These are phyloP conservation scores for Pseudogymnoascus sp. DNA, from an alignment of 2,329 filamentous ascomycete species.

Conservation along the genomic window DNA sequence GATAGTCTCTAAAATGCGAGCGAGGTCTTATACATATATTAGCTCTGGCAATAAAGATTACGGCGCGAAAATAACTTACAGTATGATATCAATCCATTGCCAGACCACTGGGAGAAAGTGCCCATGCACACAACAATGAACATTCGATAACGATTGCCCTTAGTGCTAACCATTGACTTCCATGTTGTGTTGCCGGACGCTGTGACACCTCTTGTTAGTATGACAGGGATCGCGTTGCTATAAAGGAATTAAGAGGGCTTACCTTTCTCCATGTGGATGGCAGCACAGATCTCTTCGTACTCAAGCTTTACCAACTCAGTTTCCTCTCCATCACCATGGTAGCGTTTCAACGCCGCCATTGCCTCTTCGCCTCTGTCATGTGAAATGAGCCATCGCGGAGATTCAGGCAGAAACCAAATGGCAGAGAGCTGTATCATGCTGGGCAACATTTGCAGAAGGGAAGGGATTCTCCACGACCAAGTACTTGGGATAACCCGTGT, in stretches of 20 bases:
- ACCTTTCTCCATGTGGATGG: background rate
- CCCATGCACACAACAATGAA: constrained; percentile 2
- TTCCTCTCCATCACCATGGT: constrained; percentile 4
- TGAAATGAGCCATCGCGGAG: background rate
- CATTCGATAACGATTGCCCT: background rate
- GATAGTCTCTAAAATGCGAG: constrained; percentile 25
- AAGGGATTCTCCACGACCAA: constrained; percentile 37
- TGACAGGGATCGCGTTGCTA: background rate
- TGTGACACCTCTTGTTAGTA: background rate
- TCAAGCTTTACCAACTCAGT: constrained; percentile 1
- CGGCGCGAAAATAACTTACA: background rate
- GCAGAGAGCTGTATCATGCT: background rate
- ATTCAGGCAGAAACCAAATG: background rate
- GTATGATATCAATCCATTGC: background rate
- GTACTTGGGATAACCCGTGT: constrained; percentile 31
- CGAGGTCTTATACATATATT: constrained; percentile 19
- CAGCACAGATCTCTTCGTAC: constrained; percentile 3
- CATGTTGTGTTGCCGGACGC: background rate
- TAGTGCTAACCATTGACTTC: background rate
- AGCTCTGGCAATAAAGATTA: background rate
- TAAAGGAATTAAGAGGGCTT: background rate
- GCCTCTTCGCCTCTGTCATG: constrained; percentile 2
- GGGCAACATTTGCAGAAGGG: constrained; percentile 32
- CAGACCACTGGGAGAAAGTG: background rate
- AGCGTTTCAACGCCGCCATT: background rate